phyloP scores from a whole-genome alignment of 805 yeast species.

The Candida xyloterini region DNA sequence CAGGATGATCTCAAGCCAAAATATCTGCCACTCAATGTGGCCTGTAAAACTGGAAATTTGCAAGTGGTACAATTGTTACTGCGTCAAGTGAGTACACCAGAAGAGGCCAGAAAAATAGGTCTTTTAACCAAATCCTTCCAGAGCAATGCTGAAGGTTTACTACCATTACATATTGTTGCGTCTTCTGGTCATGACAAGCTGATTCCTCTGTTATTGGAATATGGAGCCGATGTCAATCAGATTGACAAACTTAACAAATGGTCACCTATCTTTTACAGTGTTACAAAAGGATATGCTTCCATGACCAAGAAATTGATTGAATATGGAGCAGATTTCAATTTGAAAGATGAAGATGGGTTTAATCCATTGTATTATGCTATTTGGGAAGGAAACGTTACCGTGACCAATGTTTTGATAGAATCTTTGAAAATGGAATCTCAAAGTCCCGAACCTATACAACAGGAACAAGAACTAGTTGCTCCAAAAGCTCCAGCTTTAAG shows the following conservation, averaged over 20 bases:
- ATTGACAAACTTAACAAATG: conserved; percentile 85
- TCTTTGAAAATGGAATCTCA: conserved; percentile 11
- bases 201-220: conserved; percentile 62
- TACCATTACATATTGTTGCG: conserved; percentile 85
- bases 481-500: conserved; percentile 21
- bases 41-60: conserved; percentile 80
- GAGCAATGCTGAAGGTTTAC: conserved; percentile 83
- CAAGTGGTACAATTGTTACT: conserved; percentile 65
- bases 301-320: conserved; percentile 70
- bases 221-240: conserved; percentile 75
- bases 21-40: conserved; percentile 77
- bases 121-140: conserved; percentile 42
- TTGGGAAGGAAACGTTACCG: conserved; percentile 90
- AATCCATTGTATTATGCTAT: conserved; percentile 86
- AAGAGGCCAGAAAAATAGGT: conserved; percentile 26
- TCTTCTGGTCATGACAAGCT: conserved; percentile 73
- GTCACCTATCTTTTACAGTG: conserved; percentile 92
- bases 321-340: conserved; percentile 64
- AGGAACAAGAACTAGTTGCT: conserved; percentile 2
- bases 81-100: conserved; percentile 30
- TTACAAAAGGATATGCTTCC: conserved; percentile 72
- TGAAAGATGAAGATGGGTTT: conserved; percentile 75
- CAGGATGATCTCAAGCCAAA: conserved; percentile 54
- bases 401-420: conserved; percentile 62
- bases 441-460: neutral